phyloP scores from a whole-genome alignment of 257 asterid genomes.

The Leonotis leonurus region DNA sequence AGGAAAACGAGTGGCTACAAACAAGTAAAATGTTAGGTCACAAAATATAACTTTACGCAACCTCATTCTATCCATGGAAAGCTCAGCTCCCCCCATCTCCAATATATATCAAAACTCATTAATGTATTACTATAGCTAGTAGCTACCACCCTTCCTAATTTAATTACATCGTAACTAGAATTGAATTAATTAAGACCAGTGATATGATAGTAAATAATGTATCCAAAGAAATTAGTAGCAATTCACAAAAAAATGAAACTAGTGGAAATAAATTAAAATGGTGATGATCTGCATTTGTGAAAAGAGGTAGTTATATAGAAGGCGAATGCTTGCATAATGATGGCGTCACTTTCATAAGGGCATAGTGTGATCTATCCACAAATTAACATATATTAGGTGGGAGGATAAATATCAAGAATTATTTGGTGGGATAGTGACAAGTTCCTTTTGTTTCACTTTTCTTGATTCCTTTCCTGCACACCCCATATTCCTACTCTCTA shows the following conservation, averaged over 20 bases:
- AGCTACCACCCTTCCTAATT: too few species aligned
- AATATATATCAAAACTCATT: too few species aligned
- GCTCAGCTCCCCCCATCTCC: neutral
- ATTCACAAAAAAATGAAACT: too few species aligned
- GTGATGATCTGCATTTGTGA: too few species aligned
- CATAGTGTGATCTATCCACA: constrained; percentile 7
- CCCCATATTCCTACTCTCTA: too few species aligned
- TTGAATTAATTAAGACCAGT: too few species aligned
- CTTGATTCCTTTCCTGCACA: constrained; percentile 66
- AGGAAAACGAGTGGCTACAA: neutral
- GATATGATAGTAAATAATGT: neutral
- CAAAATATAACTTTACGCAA: neutral
- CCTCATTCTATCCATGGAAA: neutral
- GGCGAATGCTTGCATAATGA: constrained; percentile 29
- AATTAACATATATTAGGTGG: neutral
- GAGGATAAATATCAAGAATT: constrained; percentile 30
- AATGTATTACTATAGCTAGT: too few species aligned
- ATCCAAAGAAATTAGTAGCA: too few species aligned
- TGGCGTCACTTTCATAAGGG: constrained; percentile 26
- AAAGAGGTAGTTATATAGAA: too few species aligned
- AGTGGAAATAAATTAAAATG: too few species aligned
- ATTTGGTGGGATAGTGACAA: constrained; percentile 50
- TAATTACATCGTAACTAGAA: too few species aligned
- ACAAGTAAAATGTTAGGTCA: neutral
- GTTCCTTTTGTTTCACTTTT: constrained; percentile 53